These are phyloP conservation scores for Achlya hypogyna DNA, from an alignment of 352 stramenopile species.

Conservation along the genomic window DNA sequence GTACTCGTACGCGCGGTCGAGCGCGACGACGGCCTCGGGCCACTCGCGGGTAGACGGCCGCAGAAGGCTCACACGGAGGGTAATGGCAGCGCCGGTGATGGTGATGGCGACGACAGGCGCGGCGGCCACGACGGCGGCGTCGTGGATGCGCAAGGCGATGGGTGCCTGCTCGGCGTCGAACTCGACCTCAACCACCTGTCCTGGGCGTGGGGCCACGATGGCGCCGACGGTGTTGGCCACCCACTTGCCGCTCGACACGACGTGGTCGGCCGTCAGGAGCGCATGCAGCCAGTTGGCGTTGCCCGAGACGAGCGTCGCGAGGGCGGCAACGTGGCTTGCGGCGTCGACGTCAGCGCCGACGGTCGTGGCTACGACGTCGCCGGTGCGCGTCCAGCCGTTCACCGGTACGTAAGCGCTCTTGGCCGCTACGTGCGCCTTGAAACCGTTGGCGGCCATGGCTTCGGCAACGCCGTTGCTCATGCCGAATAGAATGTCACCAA, in stretches of 20 bases:
- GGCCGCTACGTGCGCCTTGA: conserved; percentile 5
- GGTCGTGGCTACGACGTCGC: conserved; percentile 24
- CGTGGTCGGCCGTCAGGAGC: conserved; percentile 41
- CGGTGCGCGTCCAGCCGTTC: conserved; percentile 24
- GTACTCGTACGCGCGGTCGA: conserved; percentile 53
- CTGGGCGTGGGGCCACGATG: conserved; percentile 37
- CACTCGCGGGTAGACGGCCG: conserved; percentile 47
- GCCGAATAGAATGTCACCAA: conserved; percentile 58
- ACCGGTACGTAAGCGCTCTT: background rate
- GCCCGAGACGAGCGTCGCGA: conserved; percentile 30
- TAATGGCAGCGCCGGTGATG: conserved; percentile 30
- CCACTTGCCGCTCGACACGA: conserved; percentile 56
- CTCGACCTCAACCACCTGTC: conserved; percentile 35
- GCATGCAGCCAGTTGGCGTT: conserved; percentile 41
- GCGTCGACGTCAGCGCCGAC: conserved; percentile 25
- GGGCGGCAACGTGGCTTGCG: conserved; percentile 33
- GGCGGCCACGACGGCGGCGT: background rate
- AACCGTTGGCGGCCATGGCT: conserved; percentile 26
- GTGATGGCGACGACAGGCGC: conserved; percentile 44
- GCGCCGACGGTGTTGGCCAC: conserved; percentile 49
- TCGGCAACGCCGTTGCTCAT: conserved; percentile 52
- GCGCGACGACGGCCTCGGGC: conserved; percentile 30
- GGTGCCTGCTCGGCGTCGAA: background rate
- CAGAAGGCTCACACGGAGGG: conserved; percentile 43
- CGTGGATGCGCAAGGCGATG: background rate